These are phyloP conservation scores for Sporothrix mexicana DNA, from an alignment of 2,329 filamentous ascomycete genomes.

Conservation along the genomic window DNA sequence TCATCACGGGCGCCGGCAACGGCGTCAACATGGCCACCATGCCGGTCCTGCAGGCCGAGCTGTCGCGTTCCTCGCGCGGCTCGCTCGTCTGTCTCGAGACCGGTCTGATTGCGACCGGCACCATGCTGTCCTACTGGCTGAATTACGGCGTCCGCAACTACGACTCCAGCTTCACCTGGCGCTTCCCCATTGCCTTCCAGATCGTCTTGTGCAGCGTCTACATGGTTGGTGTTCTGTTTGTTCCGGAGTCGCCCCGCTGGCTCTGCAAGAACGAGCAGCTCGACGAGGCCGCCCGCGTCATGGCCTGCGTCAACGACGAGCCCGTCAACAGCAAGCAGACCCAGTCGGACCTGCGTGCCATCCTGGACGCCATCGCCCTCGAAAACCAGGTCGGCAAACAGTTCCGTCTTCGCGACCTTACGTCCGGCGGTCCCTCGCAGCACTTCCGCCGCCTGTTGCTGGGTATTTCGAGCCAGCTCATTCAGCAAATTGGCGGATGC, in stretches of 20 bases:
- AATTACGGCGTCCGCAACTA: constrained; percentile 46
- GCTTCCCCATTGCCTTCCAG: constrained; percentile 59
- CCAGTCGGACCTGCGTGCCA: constrained; percentile 50
- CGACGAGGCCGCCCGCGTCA: constrained; percentile 47
- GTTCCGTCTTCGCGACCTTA: too few species aligned
- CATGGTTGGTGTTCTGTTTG: constrained; percentile 46
- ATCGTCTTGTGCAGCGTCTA: constrained; percentile 30
- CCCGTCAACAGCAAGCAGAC: constrained; percentile 61
- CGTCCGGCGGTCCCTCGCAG: too few species aligned
- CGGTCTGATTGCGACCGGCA: constrained; percentile 53
- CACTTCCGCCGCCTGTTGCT: too few species aligned
- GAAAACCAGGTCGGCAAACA: too few species aligned
- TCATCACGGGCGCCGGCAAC: constrained; percentile 60
- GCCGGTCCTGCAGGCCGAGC: constrained; percentile 47
- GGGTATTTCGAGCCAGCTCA: too few species aligned
- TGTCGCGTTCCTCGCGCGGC: constrained; percentile 41
- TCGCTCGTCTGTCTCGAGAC: constrained; percentile 54
- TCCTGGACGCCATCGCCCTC: too few species aligned
- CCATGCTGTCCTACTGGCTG: constrained; percentile 53
- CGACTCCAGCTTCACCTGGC: constrained; percentile 54
- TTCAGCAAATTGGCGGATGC: too few species aligned
- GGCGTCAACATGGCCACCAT: constrained; percentile 56
- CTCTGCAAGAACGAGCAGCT: constrained; percentile 47
- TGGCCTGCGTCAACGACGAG: constrained; percentile 45
- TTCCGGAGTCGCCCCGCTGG: constrained; percentile 52